Evolutionary conservation across 805 yeast genomes (phyloP).

Genomic region (Pichia nakasei): DNA sequence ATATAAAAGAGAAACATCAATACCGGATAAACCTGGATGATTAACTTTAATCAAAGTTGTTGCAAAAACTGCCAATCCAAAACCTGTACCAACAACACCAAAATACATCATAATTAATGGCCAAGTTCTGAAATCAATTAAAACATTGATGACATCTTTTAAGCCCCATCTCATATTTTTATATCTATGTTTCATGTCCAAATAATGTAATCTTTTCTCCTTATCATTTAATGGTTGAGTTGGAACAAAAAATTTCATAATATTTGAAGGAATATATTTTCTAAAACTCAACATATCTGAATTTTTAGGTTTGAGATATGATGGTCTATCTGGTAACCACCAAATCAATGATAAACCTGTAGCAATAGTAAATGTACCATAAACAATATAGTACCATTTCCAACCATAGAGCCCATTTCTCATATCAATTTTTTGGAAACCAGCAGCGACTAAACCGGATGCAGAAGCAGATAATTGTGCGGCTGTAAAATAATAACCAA

Average conservation of each 20-base stretch:
- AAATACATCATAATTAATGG: slow-evolving; percentile 82
- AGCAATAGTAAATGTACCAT: slow-evolving; percentile 59
- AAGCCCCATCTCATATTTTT: slow-evolving; percentile 44
- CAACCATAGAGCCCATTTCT: slow-evolving; percentile 65
- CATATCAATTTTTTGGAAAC: slow-evolving; percentile 78
- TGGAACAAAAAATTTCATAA: slow-evolving; percentile 17
- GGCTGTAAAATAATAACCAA: slow-evolving; percentile 86
- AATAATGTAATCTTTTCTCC: slow-evolving; percentile 49
- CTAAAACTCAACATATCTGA: slow-evolving; percentile 14
- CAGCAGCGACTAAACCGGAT: slow-evolving; percentile 81
- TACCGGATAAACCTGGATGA: slow-evolving; percentile 54
- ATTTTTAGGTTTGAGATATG: slow-evolving; percentile 15
- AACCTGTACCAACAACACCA: slow-evolving; percentile 90
- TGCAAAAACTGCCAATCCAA: slow-evolving; percentile 77
- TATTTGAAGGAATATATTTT: slow-evolving; percentile 12
- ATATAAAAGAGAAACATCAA: slow-evolving; percentile 63
- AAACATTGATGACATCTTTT: slow-evolving; percentile 45
- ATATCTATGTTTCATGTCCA: slow-evolving; percentile 51
- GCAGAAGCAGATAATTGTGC: slow-evolving; percentile 89
- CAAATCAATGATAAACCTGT: slow-evolving; percentile 59
- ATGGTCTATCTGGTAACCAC: slow-evolving; percentile 85
- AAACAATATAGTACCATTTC: slow-evolving; percentile 78
- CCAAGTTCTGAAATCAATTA: slow-evolving; percentile 64
- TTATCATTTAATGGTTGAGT: slow-evolving; percentile 40
- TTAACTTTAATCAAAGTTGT: slow-evolving; percentile 63